Percentiles rank a stretch among this genome's conserved stretches.
Evolutionary conservation across 352 stramenopile genomes (phyloP).

Genomic region (Pythium sp.): DNA sequence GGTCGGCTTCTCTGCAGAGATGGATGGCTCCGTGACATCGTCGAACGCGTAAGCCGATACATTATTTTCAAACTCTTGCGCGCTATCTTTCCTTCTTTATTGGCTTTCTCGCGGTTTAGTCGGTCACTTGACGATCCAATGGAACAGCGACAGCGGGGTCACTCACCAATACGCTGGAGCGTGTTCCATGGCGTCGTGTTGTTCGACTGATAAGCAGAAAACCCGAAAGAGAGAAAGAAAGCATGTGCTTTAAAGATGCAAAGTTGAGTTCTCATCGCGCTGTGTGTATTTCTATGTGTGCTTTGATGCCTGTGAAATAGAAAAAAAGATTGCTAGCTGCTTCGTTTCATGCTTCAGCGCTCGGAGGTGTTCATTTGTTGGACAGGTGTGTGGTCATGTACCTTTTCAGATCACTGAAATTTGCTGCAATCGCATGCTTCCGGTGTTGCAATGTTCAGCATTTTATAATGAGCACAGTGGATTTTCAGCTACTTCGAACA

Average conservation of each 20-base stretch:
- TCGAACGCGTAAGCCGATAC: slow-evolving; percentile 54
- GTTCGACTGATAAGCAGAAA: background rate
- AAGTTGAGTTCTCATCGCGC: slow-evolving; percentile 4
- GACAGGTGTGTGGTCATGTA: no score
- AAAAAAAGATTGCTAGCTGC: slow-evolving; percentile 20
- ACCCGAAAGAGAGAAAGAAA: background rate
- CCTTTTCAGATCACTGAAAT: background rate
- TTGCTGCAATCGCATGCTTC: background rate
- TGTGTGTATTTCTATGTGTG: slow-evolving; percentile 2
- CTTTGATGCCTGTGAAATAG: slow-evolving; percentile 6
- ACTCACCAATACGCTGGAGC: slow-evolving; percentile 1
- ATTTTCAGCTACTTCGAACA: background rate
- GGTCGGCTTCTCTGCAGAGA: slow-evolving; percentile 64
- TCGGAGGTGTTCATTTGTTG: background rate
- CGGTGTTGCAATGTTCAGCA: background rate
- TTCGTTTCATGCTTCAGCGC: background rate
- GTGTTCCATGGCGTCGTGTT: slow-evolving; percentile 7
- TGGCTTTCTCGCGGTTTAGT: slow-evolving; percentile 10
- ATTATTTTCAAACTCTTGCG: slow-evolving; percentile 4
- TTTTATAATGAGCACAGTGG: background rate
- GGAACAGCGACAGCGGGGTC: slow-evolving; percentile 6
- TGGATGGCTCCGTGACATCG: slow-evolving; percentile 31
- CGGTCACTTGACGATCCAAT: slow-evolving; percentile 5
- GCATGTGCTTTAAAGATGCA: background rate
- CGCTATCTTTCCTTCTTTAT: background rate